Conservation (phyloP, 2,329 filamentous ascomycete genomes). For the Hypoxylon sp. region DNA sequence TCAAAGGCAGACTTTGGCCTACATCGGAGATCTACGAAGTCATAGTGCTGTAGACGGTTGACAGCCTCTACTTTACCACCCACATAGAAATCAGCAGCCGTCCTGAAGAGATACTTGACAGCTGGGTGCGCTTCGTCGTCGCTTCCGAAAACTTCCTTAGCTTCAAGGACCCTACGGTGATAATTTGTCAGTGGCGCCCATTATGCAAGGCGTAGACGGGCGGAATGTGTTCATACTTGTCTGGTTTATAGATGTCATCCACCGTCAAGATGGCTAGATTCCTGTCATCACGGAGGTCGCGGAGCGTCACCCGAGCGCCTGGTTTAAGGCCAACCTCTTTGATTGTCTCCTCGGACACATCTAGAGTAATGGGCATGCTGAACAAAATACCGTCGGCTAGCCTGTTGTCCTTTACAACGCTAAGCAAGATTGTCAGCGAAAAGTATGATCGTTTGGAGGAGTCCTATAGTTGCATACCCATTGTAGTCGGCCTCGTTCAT, state of each 20-base stretch:
- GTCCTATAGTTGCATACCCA: slow-evolving; percentile 68
- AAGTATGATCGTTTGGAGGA: background rate
- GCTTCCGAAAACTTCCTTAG: slow-evolving; percentile 93
- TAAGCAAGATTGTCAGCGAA: slow-evolving; percentile 56
- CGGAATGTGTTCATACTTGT: slow-evolving; percentile 78
- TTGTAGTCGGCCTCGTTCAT: slow-evolving; percentile 98
- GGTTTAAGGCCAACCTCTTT: slow-evolving; percentile 82
- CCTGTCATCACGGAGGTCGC: slow-evolving; percentile 95
- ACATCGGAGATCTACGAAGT: slow-evolving; percentile 97
- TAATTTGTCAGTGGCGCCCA: slow-evolving; percentile 64
- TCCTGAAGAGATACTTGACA: slow-evolving; percentile 88
- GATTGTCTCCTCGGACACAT: slow-evolving; percentile 82
- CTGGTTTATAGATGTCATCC: slow-evolving; percentile 93
- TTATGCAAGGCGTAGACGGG: slow-evolving; percentile 60
- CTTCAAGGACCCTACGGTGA: slow-evolving; percentile 81
- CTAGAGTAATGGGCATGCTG: slow-evolving; percentile 96
- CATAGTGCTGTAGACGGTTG: slow-evolving; percentile 97
- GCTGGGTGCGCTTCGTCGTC: slow-evolving; percentile 92
- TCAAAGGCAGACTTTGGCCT: slow-evolving; percentile 57
- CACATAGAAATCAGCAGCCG: slow-evolving; percentile 89
- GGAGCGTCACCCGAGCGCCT: slow-evolving; percentile 86
- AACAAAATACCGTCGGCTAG: slow-evolving; percentile 92
- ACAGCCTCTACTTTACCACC: slow-evolving; percentile 97
- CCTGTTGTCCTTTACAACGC: slow-evolving; percentile 90
- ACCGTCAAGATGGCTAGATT: slow-evolving; percentile 96